Conservation (phyloP, 1,139 yeast genomes). For the Yamadazyma songkhlaensis region DNA sequence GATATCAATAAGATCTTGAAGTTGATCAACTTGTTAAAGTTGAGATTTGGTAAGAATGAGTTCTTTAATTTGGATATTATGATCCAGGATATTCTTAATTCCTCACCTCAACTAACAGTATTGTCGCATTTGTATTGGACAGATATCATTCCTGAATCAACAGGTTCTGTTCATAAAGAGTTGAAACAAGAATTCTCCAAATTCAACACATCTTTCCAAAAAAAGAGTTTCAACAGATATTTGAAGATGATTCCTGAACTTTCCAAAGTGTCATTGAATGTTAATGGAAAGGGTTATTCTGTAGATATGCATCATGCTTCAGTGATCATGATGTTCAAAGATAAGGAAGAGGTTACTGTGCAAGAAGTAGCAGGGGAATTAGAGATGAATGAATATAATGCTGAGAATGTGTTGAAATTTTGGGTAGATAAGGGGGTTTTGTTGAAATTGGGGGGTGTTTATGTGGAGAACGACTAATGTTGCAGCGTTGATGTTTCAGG, state of each 20-base stretch:
- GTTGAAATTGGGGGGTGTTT: conserved; percentile 20
- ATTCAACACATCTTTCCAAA: conserved; percentile 42
- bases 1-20: conserved; percentile 38
- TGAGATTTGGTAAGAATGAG: conserved; percentile 65
- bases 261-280: conserved; percentile 61
- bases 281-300: conserved; percentile 41
- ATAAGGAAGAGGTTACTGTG: conserved; percentile 11
- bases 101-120: conserved; percentile 29
- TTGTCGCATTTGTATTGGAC: conserved; percentile 56
- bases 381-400: conserved; percentile 38
- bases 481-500: background rate
- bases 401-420: conserved; percentile 40
- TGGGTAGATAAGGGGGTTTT: conserved; percentile 60
- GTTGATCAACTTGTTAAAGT: conserved; percentile 54
- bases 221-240: conserved; percentile 54
- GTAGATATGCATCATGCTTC: conserved; percentile 75
- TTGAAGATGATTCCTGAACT: conserved; percentile 56
- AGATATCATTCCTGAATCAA: conserved; percentile 27
- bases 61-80: conserved; percentile 76
- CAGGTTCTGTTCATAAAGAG: conserved; percentile 45
- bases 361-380: conserved; percentile 20
- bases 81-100: conserved; percentile 71
- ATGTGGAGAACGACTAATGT: conserved; percentile 1
- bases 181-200: conserved; percentile 36
- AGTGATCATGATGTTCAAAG: conserved; percentile 55